Evolutionary conservation across 371 early-diverging fungal genomes (phyloP).

Genomic region (Rhizopus sp.): DNA sequence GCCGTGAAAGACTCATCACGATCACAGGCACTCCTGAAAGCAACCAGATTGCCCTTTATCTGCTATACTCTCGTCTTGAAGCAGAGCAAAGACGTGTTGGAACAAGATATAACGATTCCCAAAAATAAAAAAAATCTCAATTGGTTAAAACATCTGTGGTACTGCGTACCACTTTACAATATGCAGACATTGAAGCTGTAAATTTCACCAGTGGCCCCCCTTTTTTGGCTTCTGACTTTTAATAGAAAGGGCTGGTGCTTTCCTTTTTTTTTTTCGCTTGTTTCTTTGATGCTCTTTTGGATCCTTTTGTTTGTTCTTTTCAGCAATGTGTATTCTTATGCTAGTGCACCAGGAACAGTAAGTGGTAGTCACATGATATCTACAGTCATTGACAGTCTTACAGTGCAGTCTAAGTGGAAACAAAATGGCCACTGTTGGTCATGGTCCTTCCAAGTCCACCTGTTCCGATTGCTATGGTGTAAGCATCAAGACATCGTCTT

Average conservation of each 20-base stretch:
- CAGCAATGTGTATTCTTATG: conserved; percentile 17
- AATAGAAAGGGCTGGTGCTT: conserved; percentile 1
- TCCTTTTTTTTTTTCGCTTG: background rate
- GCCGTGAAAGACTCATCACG: conserved; percentile 77
- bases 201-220: background rate
- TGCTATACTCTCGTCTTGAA: conserved; percentile 79
- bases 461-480: conserved; percentile 45
- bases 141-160: too few relatives aligned
- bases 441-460: conserved; percentile 46
- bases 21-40: conserved; percentile 81
- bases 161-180: too few relatives aligned
- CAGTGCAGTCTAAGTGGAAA: conserved; percentile 41
- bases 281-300: background rate
- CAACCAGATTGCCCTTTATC: conserved; percentile 79
- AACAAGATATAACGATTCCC: conserved; percentile 22
- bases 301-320: background rate
- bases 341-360: conserved; percentile 52
- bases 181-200: background rate
- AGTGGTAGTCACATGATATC: conserved; percentile 10
- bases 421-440: conserved; percentile 43
- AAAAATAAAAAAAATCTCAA: conserved; percentile 9
- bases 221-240: background rate
- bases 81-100: conserved; percentile 64
- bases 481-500: conserved; percentile 14
- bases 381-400: background rate